Evolutionary conservation across 805 yeast species (phyloP).

Genomic region (Candida pini): DNA sequence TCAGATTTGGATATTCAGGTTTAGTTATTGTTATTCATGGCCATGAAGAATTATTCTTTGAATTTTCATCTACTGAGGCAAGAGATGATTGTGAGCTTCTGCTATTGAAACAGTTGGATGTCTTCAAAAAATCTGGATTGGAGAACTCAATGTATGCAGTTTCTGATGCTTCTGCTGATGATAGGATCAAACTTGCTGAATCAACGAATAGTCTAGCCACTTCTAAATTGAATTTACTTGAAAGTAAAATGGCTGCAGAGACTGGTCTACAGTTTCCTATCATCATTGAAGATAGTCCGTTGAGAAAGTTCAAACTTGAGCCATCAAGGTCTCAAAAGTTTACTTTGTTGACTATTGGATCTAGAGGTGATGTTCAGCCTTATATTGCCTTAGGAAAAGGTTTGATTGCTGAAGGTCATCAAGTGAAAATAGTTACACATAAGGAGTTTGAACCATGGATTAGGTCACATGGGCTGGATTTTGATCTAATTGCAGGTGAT

Average conservation of each 20-base stretch:
- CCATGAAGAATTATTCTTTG: slow-evolving; percentile 71
- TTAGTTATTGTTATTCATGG: slow-evolving; percentile 66
- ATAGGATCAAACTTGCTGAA: slow-evolving; percentile 27
- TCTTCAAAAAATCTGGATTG: slow-evolving; percentile 22
- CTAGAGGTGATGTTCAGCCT: slow-evolving; percentile 96
- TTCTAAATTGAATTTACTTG: slow-evolving; percentile 62
- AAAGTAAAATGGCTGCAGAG: slow-evolving; percentile 55
- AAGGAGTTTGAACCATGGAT: slow-evolving; percentile 77
- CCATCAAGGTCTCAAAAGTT: slow-evolving; percentile 54
- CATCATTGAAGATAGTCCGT: slow-evolving; percentile 60
- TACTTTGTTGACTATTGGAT: slow-evolving; percentile 81
- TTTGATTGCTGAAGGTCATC: slow-evolving; percentile 73
- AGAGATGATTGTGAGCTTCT: slow-evolving; percentile 70
- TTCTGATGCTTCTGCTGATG: slow-evolving; percentile 19
- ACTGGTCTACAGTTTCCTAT: slow-evolving; percentile 65
- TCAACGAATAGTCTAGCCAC: slow-evolving; percentile 33
- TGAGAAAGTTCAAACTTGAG: slow-evolving; percentile 30
- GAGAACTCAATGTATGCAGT: slow-evolving; percentile 5
- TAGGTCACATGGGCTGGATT: slow-evolving; percentile 56
- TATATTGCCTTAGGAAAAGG: slow-evolving; percentile 87
- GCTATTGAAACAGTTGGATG: slow-evolving; percentile 46
- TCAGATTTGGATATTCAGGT: slow-evolving; percentile 65
- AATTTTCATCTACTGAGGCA: slow-evolving; percentile 56
- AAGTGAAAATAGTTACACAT: slow-evolving; percentile 82
- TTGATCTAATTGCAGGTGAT: slow-evolving; percentile 79